Evolutionary conservation across 139 green algal genomes (phyloP).

Genomic region (Edaphochlamys debaryana): DNA sequence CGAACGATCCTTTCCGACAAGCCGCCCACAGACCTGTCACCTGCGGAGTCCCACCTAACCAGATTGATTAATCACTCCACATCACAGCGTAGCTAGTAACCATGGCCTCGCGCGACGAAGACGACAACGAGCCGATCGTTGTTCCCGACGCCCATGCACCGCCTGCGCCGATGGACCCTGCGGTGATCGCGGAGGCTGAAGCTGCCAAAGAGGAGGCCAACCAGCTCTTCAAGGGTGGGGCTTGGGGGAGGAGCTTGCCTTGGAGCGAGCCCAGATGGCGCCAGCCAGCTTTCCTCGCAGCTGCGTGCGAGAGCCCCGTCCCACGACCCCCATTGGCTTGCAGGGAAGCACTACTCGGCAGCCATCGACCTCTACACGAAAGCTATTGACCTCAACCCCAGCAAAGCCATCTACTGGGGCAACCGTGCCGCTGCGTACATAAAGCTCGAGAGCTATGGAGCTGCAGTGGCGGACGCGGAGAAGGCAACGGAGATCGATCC

Average conservation of each 20-base stretch:
- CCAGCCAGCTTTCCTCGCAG: background rate
- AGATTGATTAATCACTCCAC: too few species aligned
- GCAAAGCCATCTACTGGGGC: conserved; percentile 82
- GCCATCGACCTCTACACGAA: conserved; percentile 88
- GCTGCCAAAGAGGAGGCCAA: conserved; percentile 65
- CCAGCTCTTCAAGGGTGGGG: conserved; percentile 63
- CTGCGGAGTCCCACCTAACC: too few species aligned
- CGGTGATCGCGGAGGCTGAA: conserved; percentile 40
- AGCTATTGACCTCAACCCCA: conserved; percentile 81
- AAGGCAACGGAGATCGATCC: conserved; percentile 88
- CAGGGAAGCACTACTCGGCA: conserved; percentile 86
- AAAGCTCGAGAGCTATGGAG: conserved; percentile 91
- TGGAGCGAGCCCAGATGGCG: background rate
- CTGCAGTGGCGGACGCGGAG: conserved; percentile 89
- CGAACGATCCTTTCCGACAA: too few species aligned
- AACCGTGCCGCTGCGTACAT: conserved; percentile 93
- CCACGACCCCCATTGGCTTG: background rate
- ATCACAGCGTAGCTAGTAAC: too few species aligned
- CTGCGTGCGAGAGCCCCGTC: background rate
- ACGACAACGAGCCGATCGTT: too few species aligned
- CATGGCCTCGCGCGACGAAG: too few species aligned
- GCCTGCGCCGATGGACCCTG: conserved; percentile 15
- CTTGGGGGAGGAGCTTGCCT: too few species aligned
- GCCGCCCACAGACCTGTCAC: too few species aligned
- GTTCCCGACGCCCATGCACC: conserved; percentile 23